phyloP scores from a whole-genome alignment of 805 yeast genomes.

The Wickerhamiella azyma region DNA sequence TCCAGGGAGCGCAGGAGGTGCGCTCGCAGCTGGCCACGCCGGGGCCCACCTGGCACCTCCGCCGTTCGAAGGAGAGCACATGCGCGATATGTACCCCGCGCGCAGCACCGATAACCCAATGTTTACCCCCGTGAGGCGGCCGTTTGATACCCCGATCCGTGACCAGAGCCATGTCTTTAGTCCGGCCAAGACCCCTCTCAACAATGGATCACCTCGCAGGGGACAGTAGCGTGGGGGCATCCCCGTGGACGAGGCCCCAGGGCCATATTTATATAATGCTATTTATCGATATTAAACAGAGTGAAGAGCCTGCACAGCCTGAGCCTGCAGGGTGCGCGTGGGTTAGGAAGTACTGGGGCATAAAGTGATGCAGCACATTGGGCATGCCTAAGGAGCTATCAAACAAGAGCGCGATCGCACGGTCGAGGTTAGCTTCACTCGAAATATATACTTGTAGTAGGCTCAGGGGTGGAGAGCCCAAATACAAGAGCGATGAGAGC shows the following conservation, averaged over 20 bases:
- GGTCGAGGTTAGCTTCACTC: no score
- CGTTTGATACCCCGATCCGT: conserved; percentile 21
- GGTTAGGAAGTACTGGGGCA: background rate
- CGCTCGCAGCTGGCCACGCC: background rate
- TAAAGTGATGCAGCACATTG: no score
- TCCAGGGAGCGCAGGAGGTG: no score
- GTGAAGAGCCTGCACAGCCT: background rate
- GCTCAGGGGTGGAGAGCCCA: no score
- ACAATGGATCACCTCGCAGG: conserved; percentile 15
- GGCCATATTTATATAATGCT: background rate
- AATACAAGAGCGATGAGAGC: no score
- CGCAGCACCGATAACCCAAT: conserved; percentile 31
- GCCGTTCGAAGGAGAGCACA: conserved; percentile 3
- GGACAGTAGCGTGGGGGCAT: background rate
- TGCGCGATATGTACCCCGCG: conserved; percentile 25
- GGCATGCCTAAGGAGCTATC: no score
- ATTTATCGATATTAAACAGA: background rate
- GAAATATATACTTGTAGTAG: no score
- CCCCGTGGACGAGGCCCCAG: background rate
- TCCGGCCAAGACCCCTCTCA: conserved; percentile 14
- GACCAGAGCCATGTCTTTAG: conserved; percentile 20
- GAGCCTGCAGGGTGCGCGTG: no score
- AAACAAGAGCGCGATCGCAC: no score
- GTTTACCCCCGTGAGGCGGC: conserved; percentile 19
- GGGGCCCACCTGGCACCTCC: background rate